Evolutionary conservation across 2,329 filamentous ascomycete genomes (phyloP), one percentile per base, ranked within the genome.

Genomic region (Penicillium sclerotiorum): DNA sequence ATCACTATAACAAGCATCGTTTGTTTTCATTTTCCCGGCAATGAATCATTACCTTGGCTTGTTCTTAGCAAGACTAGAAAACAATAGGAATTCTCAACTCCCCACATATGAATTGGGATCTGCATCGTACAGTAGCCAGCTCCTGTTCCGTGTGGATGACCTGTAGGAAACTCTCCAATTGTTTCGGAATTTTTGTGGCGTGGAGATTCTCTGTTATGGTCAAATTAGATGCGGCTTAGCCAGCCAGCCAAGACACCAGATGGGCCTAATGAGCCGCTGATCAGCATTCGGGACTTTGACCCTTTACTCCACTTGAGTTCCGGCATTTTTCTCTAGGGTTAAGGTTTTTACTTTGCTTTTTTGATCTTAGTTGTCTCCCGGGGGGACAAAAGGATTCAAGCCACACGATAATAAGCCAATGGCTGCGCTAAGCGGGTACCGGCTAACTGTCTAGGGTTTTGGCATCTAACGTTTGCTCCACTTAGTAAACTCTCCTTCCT

Each of bases 211-310:
- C 5, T 18, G 21, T 5, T 30, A 30, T 18, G 12, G 37, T 35
- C 15, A 38, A 13, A 20, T 38, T 32, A 39, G 43, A 20, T 20
- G 38, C 23, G 48, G 43, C 37, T 47, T 43, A 43, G 43, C 48
- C n/a, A 37, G 25, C 39, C 47, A 30, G 41, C 25, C 25, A 40
- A 36, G 17, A n/a, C 32, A 40, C 27, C 30, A 52, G n/a, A n/a
- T n/a, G n/a, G n/a, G n/a, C n/a, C n/a, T n/a, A n/a, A n/a, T 32
- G 22, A 37, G 47, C 41, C 47, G 50, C 27, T 33, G 49, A 49
- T 53, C 49, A 46, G 45, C 45, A 49, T 32, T 46, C 32, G 25
- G 45, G 28, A 47, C 36, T 49, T 49, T 45, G 49, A 51, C 45
- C 50, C 17, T 45, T 27, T 1, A 8, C 33, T 22, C 54, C 50